phyloP scores from a whole-genome alignment of 805 yeast genomes.

The Lipomyces yamadae region DNA sequence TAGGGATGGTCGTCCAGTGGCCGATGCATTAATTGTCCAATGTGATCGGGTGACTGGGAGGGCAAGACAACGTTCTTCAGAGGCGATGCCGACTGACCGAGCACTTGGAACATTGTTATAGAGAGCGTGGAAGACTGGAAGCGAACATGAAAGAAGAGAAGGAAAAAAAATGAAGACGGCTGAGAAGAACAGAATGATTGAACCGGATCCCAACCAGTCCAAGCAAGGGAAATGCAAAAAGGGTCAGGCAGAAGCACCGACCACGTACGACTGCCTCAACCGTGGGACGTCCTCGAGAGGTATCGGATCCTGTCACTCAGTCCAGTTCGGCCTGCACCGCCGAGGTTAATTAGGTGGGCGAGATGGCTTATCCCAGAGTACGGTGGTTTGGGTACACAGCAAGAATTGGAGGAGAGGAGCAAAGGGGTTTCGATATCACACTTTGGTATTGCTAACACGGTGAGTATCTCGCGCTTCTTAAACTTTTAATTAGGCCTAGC shows the following conservation, averaged over 20 bases:
- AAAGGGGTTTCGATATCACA: not conserved
- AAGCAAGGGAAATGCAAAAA: not conserved
- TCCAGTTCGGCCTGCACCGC: not conserved
- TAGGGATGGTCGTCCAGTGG: slow-evolving; percentile 9
- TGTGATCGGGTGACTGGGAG: slow-evolving; percentile 7
- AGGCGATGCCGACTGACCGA: slow-evolving; percentile 14
- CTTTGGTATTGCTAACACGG: not conserved
- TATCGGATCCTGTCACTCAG: not conserved
- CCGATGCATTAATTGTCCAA: not conserved
- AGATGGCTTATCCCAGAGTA: not conserved
- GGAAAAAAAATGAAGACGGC: not conserved
- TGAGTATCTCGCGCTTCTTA: not conserved
- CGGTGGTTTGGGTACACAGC: not conserved
- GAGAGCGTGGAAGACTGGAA: not conserved
- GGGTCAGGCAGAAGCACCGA: not conserved
- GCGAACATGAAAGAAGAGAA: slow-evolving; percentile 5
- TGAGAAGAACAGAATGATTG: not conserved
- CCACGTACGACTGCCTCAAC: not conserved
- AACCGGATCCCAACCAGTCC: not conserved
- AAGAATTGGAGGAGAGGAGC: not conserved
- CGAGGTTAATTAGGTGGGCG: not conserved
- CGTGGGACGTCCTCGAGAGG: not conserved
- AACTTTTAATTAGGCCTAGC: not conserved
- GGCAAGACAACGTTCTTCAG: slow-evolving; percentile 3
- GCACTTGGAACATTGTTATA: slow-evolving; percentile 2